Conservation (phyloP, 306 rosid genomes). For the Cicer bijugum region DNA sequence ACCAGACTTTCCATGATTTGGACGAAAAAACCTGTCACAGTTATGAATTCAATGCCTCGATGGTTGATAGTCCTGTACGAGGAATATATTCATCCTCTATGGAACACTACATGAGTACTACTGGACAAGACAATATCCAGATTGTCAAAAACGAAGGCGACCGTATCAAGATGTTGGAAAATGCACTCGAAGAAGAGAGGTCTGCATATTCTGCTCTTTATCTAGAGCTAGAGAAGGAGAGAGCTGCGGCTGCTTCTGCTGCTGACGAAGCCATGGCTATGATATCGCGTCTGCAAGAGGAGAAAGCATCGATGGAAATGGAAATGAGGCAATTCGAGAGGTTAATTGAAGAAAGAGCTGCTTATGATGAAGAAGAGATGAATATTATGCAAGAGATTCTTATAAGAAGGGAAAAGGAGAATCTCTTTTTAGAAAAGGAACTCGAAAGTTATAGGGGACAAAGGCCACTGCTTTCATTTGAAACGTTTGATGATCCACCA, state of each 20-base stretch:
- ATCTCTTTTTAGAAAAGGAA: slow-evolving; percentile 71
- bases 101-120: slow-evolving; percentile 39
- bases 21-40: slow-evolving; percentile 51
- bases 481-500: slow-evolving; percentile 44
- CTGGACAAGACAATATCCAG: slow-evolving; percentile 41
- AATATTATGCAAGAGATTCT: slow-evolving; percentile 79
- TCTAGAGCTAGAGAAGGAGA: slow-evolving; percentile 94
- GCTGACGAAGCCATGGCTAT: slow-evolving; percentile 98
- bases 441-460: slow-evolving; percentile 64
- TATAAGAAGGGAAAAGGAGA: slow-evolving; percentile 78
- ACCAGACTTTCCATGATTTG: slow-evolving; percentile 44
- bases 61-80: slow-evolving; percentile 49
- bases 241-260: slow-evolving; percentile 90
- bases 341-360: slow-evolving; percentile 75
- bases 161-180: slow-evolving; percentile 58
- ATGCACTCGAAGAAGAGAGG: slow-evolving; percentile 69
- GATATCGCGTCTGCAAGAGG: slow-evolving; percentile 84
- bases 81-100: slow-evolving; percentile 47
- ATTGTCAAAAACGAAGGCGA: slow-evolving; percentile 51
- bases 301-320: slow-evolving; percentile 74
- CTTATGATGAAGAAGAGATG: slow-evolving; percentile 92
- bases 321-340: slow-evolving; percentile 78
- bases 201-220: slow-evolving; percentile 65
- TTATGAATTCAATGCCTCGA: slow-evolving; percentile 56
- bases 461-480: slow-evolving; percentile 43